phyloP scores from a whole-genome alignment of 805 yeast species.

The Wickerhamiella parazyma region DNA sequence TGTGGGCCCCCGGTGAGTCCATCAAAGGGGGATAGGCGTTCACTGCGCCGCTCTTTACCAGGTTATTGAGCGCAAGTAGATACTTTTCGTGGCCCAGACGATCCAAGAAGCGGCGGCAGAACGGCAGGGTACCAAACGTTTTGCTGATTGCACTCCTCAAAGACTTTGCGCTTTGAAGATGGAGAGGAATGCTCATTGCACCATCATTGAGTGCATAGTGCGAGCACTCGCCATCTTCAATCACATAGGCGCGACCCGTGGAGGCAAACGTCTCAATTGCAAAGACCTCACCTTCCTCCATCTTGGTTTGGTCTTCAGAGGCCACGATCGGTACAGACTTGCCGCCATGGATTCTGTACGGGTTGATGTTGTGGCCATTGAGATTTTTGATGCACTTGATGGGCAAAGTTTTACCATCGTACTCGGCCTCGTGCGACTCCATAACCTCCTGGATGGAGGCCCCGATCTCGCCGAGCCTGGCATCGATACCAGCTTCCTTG shows the following conservation, averaged over 20 bases:
- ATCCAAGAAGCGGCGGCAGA: conserved; percentile 91
- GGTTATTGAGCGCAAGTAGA: conserved; percentile 66
- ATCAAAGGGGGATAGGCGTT: conserved; percentile 89
- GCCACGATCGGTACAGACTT: conserved; percentile 94
- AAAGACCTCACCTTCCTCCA: conserved; percentile 97
- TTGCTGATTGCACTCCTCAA: conserved; percentile 57
- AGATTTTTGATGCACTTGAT: conserved; percentile 82
- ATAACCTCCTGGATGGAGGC: conserved; percentile 92
- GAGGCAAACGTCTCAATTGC: conserved; percentile 98
- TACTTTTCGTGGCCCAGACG: conserved; percentile 86
- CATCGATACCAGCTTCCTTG: conserved; percentile 89
- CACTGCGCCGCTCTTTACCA: conserved; percentile 77
- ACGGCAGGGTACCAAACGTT: conserved; percentile 88
- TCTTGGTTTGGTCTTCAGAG: conserved; percentile 84
- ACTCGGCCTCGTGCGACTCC: conserved; percentile 91
- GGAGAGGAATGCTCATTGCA: conserved; percentile 35
- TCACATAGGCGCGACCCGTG: conserved; percentile 87
- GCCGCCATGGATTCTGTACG: conserved; percentile 80
- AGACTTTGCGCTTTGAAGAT: conserved; percentile 53
- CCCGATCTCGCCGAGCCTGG: conserved; percentile 86
- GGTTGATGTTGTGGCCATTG: conserved; percentile 87
- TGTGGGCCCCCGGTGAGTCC: conserved; percentile 72
- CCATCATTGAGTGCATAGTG: conserved; percentile 66
- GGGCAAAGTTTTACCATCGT: conserved; percentile 73
- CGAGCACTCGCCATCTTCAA: conserved; percentile 80